Evolutionary conservation across 352 stramenopile genomes (phyloP).

Genomic region (Saprolegnia diclina): DNA sequence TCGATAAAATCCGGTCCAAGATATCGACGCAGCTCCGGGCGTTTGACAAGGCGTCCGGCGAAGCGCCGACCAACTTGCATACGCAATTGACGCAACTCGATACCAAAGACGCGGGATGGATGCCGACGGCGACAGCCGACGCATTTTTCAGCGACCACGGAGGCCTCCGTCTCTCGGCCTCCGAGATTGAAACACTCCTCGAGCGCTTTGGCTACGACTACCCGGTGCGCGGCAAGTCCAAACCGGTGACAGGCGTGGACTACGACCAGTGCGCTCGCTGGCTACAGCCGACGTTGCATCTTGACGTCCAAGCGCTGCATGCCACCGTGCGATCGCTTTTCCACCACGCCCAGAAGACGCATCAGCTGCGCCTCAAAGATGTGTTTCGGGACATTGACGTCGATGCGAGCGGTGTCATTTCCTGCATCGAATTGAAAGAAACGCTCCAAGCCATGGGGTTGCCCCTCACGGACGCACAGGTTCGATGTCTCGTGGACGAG

Average conservation of each 20-base stretch:
- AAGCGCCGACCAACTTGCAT: background rate
- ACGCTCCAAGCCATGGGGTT: slow-evolving; percentile 56
- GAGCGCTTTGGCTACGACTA: slow-evolving; percentile 71
- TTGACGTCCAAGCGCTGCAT: slow-evolving; percentile 55
- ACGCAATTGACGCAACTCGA: background rate
- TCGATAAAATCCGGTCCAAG: slow-evolving; percentile 44
- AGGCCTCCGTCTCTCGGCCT: slow-evolving; percentile 35
- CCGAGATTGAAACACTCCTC: slow-evolving; percentile 37
- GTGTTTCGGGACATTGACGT: slow-evolving; percentile 60
- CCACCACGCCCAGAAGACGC: slow-evolving; percentile 31
- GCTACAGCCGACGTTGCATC: slow-evolving; percentile 57
- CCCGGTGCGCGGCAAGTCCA: slow-evolving; percentile 27
- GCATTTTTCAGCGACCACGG: slow-evolving; percentile 9
- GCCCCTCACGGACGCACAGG: slow-evolving; percentile 58
- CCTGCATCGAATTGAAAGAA: slow-evolving; percentile 46
- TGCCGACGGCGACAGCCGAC: background rate
- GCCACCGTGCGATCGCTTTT: slow-evolving; percentile 43
- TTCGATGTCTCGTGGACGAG: slow-evolving; percentile 52
- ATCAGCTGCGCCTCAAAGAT: slow-evolving; percentile 48
- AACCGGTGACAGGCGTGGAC: slow-evolving; percentile 47
- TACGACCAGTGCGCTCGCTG: slow-evolving; percentile 65
- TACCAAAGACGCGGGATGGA: background rate
- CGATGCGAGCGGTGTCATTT: slow-evolving; percentile 51
- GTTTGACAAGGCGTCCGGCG: slow-evolving; percentile 32
- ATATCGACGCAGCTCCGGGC: slow-evolving; percentile 41